Base-by-base conservation (phyloP, 129 eudicot species). In the Solidago caesia region DNA sequence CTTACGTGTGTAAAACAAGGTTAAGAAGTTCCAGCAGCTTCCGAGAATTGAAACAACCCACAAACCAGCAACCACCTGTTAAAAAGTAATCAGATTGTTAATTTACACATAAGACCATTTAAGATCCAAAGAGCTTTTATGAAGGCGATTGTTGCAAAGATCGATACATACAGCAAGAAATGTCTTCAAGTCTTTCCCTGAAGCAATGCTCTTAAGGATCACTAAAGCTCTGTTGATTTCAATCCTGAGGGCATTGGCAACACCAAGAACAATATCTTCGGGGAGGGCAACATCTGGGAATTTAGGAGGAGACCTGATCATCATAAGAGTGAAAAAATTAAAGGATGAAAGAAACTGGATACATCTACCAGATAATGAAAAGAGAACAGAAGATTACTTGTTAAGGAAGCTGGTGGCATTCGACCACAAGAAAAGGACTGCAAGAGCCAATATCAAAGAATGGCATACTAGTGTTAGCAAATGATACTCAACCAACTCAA, bases 401-500 rank as follows among this genome's bases (percentile, higher is more conserved):
- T 90, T 88, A 79, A 93, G 88, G 71, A 93, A 90, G 67, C 76
- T 74, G 59, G 96, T 74, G 5, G 91, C 96, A 83, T 88, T 86
- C 5, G 98, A 84, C 98, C 97, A 93, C 68, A 93, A 67, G 76
- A 86, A 93, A 44, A 91, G 77, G 59, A 85, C 64, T 10, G 96
- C 88, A 53, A 90, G 76, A 6, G 80, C 75, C 44, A 88, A 58
- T 45, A 93, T 93, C 45, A 83, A 75, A 64, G 89, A 75, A 29
- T 93, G 98, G 89, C 96, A 86, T 8, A 90, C 86, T 5, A 93
- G 84, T 41, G 96, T 86, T 47, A 93, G 97, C 57, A 93, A 83
- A 85, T 93, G 98, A 77, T 93, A 93, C 62, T 93, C 96, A 33
- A 90, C 80, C 84, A 93, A 63, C 65, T 93, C 97, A 26, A 93